Percentiles rank a stretch among this genome's conserved stretches.
Evolutionary conservation across 768 basidiomycete genomes (phyloP).

Genomic region (Suillus occidentalis): DNA sequence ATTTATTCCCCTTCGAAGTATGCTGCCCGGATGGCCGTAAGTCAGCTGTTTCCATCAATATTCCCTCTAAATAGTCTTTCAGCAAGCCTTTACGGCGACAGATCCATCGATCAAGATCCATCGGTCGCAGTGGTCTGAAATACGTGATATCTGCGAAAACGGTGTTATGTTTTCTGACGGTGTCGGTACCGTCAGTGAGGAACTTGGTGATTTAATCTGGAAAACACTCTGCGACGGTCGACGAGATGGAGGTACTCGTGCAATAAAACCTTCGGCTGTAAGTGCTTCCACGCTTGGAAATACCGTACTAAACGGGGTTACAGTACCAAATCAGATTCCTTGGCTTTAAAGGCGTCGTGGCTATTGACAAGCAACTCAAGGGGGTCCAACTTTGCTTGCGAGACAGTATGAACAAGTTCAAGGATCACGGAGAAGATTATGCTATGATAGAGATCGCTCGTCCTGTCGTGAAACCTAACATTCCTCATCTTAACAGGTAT

Average conservation of each 20-base stretch:
- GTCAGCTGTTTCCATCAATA: slow-evolving; percentile 1
- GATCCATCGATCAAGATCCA: slow-evolving; percentile 65
- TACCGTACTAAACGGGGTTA: not conserved
- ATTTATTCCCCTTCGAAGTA: slow-evolving; percentile 70
- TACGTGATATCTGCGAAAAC: slow-evolving; percentile 53
- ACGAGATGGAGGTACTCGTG: slow-evolving; percentile 30
- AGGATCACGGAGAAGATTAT: slow-evolving; percentile 42
- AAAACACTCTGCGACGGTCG: slow-evolving; percentile 46
- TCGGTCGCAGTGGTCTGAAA: slow-evolving; percentile 58
- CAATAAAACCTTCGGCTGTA: slow-evolving; percentile 60
- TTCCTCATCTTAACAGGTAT: slow-evolving; percentile 73
- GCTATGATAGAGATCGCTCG: slow-evolving; percentile 76
- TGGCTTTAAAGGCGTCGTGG: slow-evolving; percentile 82
- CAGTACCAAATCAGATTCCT: slow-evolving; percentile 82
- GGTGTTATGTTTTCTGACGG: slow-evolving; percentile 69
- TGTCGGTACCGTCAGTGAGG: slow-evolving; percentile 71
- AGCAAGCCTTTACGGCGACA: slow-evolving; percentile 82
- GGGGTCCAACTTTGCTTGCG: slow-evolving; percentile 71
- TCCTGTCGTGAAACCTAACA: slow-evolving; percentile 58
- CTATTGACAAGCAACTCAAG: slow-evolving; percentile 52
- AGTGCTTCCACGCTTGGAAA: slow-evolving; percentile 25
- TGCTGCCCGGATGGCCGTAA: slow-evolving; percentile 70
- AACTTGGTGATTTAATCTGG: slow-evolving; percentile 63
- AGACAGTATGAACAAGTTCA: slow-evolving; percentile 76
- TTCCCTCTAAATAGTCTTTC: slow-evolving; percentile 11